A percentile compares a stretch with the other conserved stretches of the same genome.
These are phyloP conservation scores for Dendrobium catenatum DNA, from an alignment of 106 monocot genomes.

Conservation along the genomic window DNA sequence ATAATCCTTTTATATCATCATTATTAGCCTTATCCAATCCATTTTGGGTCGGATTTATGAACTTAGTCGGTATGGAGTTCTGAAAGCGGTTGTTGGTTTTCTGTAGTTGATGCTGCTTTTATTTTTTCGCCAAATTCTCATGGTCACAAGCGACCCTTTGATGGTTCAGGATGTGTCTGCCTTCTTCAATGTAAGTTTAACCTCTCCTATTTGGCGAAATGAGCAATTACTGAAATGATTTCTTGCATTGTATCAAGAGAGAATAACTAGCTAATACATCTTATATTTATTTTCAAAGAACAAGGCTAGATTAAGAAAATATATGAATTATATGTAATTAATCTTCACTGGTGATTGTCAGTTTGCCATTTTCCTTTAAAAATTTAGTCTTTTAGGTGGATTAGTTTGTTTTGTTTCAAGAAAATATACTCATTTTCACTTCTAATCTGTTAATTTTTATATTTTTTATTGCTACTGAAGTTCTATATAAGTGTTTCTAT, in stretches of 20 bases:
- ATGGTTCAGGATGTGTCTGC: conserved; percentile 50
- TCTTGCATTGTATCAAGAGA: no score
- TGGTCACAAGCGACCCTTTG: conserved; percentile 44
- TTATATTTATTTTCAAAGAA: no score
- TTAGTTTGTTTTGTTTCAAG: neutral
- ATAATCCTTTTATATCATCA: neutral
- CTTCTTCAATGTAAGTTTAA: conserved; percentile 66
- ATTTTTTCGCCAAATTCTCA: conserved; percentile 62
- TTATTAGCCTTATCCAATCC: neutral
- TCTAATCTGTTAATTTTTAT: neutral
- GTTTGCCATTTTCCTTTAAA: neutral
- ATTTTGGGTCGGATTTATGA: neutral
- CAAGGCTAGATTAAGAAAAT: no score
- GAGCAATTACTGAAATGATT: no score
- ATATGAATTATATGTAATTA: no score
- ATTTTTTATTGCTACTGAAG: neutral
- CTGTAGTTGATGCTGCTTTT: conserved; percentile 78
- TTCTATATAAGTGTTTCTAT: neutral
- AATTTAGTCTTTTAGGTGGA: neutral
- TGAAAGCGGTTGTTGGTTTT: conserved; percentile 1
- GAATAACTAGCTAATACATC: no score
- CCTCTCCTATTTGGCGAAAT: neutral
- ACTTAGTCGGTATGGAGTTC: neutral
- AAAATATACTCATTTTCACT: no score
- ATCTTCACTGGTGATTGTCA: neutral